Percentiles rank a stretch among this genome's conserved stretches.
phyloP scores from a whole-genome alignment of 768 basidiomycete genomes.

The Pulveroboletus sp. region DNA sequence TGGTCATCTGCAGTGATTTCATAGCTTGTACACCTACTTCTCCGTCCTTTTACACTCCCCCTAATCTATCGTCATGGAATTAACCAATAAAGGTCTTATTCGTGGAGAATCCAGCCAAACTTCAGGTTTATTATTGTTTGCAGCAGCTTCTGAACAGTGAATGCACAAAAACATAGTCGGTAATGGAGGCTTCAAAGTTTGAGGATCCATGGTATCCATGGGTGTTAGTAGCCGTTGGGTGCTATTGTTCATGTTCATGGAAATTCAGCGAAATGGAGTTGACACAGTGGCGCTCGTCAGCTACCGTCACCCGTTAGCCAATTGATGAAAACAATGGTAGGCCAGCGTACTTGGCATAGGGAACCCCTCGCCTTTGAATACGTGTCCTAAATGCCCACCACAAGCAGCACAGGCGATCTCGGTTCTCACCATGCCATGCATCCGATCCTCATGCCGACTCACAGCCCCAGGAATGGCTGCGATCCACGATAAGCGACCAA shows the following conservation, averaged over 20 bases:
- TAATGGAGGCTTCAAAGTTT: not conserved
- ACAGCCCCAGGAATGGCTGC: conserved; percentile 89
- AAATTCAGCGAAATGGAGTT: conserved; percentile 87
- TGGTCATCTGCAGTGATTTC: conserved; percentile 16
- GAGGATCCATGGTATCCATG: not conserved
- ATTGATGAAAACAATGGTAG: not conserved
- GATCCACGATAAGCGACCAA: not conserved
- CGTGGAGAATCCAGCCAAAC: not conserved
- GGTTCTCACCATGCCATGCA: conserved; percentile 63
- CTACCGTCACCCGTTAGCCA: conserved; percentile 32
- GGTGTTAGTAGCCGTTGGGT: not conserved
- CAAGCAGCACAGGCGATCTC: conserved; percentile 91
- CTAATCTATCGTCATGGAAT: conserved; percentile 22
- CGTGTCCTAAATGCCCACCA: conserved; percentile 91
- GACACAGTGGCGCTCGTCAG: conserved; percentile 83
- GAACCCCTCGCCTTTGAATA: conserved; percentile 91
- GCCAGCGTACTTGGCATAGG: conserved; percentile 61
- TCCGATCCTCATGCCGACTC: conserved; percentile 63
- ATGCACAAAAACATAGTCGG: not conserved
- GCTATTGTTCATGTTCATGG: conserved; percentile 19
- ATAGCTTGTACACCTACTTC: conserved; percentile 19
- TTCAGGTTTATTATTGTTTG: not conserved
- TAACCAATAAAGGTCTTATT: conserved; percentile 9
- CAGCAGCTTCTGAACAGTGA: not conserved
- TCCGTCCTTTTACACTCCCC: conserved; percentile 14